Conservation (phyloP, 1,284 basidiomycete genomes). For the Somion occarium region DNA sequence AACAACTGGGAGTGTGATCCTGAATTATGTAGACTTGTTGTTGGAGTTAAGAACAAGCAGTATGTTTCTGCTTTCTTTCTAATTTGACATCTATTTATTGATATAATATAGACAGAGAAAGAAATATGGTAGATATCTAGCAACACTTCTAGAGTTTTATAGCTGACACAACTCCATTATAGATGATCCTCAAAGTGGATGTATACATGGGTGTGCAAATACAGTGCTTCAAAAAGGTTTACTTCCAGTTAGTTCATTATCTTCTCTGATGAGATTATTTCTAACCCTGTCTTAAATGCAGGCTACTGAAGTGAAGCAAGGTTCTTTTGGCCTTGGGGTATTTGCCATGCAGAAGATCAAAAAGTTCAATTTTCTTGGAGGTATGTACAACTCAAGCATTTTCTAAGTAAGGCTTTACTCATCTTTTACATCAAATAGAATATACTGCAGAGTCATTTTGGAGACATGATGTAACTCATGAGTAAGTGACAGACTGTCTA, state of each 20-base stretch:
- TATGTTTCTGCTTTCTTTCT: conserved; percentile 4
- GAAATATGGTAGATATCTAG: neutral
- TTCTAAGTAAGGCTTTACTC: neutral
- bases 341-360: conserved; percentile 32
- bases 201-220: too few species aligned
- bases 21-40: conserved; percentile 25
- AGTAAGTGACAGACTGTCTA: conserved; percentile 32
- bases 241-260: neutral
- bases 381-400: conserved; percentile 22
- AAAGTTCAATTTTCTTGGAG: conserved; percentile 32
- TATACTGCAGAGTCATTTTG: conserved; percentile 41
- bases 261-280: neutral
- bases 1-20: conserved; percentile 39
- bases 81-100: neutral
- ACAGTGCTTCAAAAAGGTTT: too few species aligned
- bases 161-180: too few species aligned
- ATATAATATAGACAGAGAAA: neutral
- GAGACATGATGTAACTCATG: conserved; percentile 29
- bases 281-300: conserved; percentile 11
- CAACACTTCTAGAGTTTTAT: conserved; percentile 3
- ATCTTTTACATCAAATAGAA: conserved; percentile 30
- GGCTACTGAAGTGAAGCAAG: conserved; percentile 31
- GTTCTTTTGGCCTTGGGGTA: conserved; percentile 38
- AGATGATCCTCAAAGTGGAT: too few species aligned
- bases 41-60: conserved; percentile 30